Evolutionary conservation across 768 basidiomycete species (phyloP).

Genomic region (Lactifluus subvellereus): DNA sequence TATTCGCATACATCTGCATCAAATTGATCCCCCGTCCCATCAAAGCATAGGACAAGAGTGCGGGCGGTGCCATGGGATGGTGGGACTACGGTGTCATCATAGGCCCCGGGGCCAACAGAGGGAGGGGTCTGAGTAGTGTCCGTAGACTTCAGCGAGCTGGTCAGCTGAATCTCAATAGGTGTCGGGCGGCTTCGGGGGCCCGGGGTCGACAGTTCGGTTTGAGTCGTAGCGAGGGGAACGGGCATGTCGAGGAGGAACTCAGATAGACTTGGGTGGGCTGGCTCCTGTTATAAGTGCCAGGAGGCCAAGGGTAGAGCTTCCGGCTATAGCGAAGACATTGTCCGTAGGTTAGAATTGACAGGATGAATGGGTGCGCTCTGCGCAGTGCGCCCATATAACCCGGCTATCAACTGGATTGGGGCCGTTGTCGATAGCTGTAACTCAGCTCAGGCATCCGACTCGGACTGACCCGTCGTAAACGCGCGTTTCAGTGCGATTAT

Average conservation of each 20-base stretch:
- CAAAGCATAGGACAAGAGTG: conserved; percentile 69
- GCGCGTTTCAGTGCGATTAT: background rate
- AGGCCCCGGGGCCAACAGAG: background rate
- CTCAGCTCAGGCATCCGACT: background rate
- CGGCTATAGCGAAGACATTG: background rate
- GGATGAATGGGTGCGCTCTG: background rate
- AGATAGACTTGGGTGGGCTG: background rate
- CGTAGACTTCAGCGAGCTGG: background rate
- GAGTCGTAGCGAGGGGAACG: background rate
- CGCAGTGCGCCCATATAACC: background rate
- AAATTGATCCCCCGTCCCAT: conserved; percentile 60
- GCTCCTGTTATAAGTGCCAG: background rate
- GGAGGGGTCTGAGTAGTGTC: background rate
- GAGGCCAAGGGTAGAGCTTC: background rate
- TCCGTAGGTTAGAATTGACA: conserved; percentile 1
- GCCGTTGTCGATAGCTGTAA: background rate
- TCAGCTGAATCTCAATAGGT: background rate
- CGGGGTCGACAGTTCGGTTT: background rate
- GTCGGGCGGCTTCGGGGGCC: background rate
- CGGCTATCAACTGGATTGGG: background rate
- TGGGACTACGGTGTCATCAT: conserved; percentile 25
- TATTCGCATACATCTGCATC: conserved; percentile 48
- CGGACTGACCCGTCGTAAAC: background rate
- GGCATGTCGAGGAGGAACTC: conserved; percentile 5
- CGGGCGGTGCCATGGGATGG: conserved; percentile 27